Evolutionary conservation across 169 alveolate genomes (phyloP).

Genomic region (Ichthyophthirius multifiliis): DNA sequence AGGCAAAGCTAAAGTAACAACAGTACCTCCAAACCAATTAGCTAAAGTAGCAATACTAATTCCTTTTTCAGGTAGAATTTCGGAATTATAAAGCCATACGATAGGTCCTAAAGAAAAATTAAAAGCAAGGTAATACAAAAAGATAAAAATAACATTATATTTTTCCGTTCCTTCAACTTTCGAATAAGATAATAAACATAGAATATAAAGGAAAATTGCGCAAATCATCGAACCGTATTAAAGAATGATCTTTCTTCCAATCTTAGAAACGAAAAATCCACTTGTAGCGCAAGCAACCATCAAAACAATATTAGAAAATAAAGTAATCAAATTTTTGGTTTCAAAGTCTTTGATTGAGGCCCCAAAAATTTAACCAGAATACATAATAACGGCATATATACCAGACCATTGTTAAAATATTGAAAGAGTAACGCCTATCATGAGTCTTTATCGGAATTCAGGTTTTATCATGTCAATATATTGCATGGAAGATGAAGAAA

Average conservation of each 20-base stretch:
- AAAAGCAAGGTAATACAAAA: conserved; percentile 14
- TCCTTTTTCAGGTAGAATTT: conserved; percentile 29
- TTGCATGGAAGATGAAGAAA: too few species aligned
- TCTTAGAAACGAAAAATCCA: conserved; percentile 9
- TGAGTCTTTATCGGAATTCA: too few species aligned
- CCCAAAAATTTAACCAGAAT: not conserved
- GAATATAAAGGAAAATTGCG: not conserved
- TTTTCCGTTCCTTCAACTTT: not conserved
- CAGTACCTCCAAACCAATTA: conserved; percentile 29
- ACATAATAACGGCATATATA: too few species aligned
- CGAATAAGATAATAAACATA: not conserved
- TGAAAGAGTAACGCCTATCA: too few species aligned
- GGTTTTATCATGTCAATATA: too few species aligned
- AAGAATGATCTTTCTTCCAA: conserved; percentile 26
- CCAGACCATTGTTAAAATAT: too few species aligned
- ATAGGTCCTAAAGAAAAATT: conserved; percentile 34
- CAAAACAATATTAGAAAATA: conserved; percentile 12
- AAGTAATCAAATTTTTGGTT: not conserved
- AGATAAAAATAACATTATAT: conserved; percentile 6
- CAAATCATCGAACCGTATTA: conserved; percentile 14
- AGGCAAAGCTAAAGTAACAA: not conserved
- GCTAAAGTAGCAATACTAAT: conserved; percentile 24
- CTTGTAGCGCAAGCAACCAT: not conserved
- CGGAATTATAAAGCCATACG: conserved; percentile 33
- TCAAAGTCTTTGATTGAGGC: not conserved